Base-by-base conservation (phyloP, 441 rosid genomes). In the Flueggea neowawraea region DNA sequence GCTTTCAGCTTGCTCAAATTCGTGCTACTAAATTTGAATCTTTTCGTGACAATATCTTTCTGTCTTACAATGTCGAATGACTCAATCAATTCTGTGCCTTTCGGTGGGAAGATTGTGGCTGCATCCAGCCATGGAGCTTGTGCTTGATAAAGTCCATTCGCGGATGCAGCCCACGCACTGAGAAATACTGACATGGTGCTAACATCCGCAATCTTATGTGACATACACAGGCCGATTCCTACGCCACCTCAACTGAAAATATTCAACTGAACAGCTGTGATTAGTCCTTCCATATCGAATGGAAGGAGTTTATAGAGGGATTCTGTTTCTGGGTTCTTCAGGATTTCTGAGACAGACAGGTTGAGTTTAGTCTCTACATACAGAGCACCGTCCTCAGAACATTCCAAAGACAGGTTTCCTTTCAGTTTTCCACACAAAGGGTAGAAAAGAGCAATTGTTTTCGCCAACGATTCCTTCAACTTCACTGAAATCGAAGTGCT, bases 201-300 rank as follows among this genome's bases (percentile, higher is more conserved):
- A 14, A 65, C 73, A 28, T 77, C 78, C 0, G 66, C 78, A 15
- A 77, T 43, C 62, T 77, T 70, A 53, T 77, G 78, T 1, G 75
- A 67, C 17, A 77, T 45, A 44, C 70, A 67, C 16, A 73, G 60
- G 11, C 78, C 63, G 1, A 77, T 53, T 3, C 59, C 73, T 0
- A 71, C 65, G 33, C 81, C 64, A 1, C 81, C 78, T 10, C 81
- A 70, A 16, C 48, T 16, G 4, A 77, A 70, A 48, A 49, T 16
- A 56, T 44, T 77, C 45, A 62, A 55, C 28, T 78, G 78, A 44
- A 74, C 69, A 4, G 52, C 63, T 10, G 61, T 52, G 17, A 63
- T 15, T n/a, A 53, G 52, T 17, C 31, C 17, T 12, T 51, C 52
- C 7, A 12, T 33, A 32, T 58, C 31, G 10, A 74, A 45, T 6